Percentiles rank a stretch among this genome's conserved stretches.
Evolutionary conservation across 176 grass and related monocot genomes (phyloP).

Genomic region (Musa beccarii): DNA sequence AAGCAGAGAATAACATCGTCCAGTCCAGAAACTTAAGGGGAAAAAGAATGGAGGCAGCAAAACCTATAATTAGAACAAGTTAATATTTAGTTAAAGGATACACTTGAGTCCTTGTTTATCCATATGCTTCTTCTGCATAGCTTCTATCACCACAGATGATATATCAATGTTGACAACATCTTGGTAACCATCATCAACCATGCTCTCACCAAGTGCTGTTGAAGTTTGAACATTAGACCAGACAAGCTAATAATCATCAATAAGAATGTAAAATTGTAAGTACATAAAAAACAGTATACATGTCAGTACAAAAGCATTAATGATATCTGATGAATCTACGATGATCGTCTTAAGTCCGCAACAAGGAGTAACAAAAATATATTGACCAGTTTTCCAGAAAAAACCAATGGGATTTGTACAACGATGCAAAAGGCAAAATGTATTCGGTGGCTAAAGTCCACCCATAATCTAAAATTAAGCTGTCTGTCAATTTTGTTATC

Average conservation of each 20-base stretch:
- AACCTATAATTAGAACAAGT: not conserved
- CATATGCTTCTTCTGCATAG: slow-evolving; percentile 78
- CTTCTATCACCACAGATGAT: slow-evolving; percentile 75
- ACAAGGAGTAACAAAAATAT: too few species aligned
- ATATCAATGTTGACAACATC: slow-evolving; percentile 76
- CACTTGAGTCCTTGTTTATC: slow-evolving; percentile 63
- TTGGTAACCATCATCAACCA: slow-evolving; percentile 75
- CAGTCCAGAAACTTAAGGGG: not conserved
- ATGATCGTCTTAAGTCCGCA: too few species aligned
- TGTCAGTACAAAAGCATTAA: not conserved
- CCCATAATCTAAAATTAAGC: not conserved
- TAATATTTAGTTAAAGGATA: slow-evolving; percentile 20
- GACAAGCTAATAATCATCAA: slow-evolving; percentile 2
- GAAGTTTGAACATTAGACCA: slow-evolving; percentile 17
- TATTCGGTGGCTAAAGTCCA: not conserved
- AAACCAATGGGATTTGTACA: not conserved
- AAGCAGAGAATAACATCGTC: not conserved
- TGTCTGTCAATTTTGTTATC: not conserved
- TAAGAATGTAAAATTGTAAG: not conserved
- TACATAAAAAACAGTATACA: not conserved
- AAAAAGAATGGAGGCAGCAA: not conserved
- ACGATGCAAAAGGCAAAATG: not conserved
- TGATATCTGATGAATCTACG: too few species aligned
- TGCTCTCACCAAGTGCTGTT: slow-evolving; percentile 67
- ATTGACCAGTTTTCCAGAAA: too few species aligned